Conservation (phyloP, 306 rosid species). For the Quercus berberidifolia region DNA sequence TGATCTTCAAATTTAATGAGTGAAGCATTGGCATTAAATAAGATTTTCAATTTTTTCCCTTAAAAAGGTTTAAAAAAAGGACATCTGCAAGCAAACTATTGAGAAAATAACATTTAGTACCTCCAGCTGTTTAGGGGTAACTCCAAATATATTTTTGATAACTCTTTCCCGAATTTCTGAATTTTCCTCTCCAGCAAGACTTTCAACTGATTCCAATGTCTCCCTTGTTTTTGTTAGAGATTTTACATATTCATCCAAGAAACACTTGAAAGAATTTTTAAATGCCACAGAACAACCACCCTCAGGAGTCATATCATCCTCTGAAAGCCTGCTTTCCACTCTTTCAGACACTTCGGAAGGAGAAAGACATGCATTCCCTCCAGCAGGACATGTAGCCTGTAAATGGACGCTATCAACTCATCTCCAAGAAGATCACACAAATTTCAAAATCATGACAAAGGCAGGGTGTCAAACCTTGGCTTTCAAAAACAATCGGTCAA, state of each 20-base stretch:
- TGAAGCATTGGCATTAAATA: background rate
- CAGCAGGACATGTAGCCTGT: slow-evolving; percentile 77
- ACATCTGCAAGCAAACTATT: background rate
- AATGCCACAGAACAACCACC: slow-evolving; percentile 58
- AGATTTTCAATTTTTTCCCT: background rate
- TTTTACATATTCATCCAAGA: slow-evolving; percentile 42
- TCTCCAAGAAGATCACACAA: slow-evolving; percentile 6
- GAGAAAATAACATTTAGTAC: slow-evolving; percentile 37
- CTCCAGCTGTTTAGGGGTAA: slow-evolving; percentile 73
- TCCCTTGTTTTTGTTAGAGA: slow-evolving; percentile 27
- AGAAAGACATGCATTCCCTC: slow-evolving; percentile 50
- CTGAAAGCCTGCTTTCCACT: slow-evolving; percentile 55
- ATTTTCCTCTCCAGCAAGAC: slow-evolving; percentile 24
- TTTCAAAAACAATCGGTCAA: slow-evolving; percentile 65
- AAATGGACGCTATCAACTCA: background rate
- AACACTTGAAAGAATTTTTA: slow-evolving; percentile 46
- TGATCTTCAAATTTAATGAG: background rate
- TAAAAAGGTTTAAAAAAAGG: background rate
- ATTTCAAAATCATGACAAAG: slow-evolving; percentile 15
- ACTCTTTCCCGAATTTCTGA: slow-evolving; percentile 37
- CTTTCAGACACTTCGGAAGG: slow-evolving; percentile 51
- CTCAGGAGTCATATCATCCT: slow-evolving; percentile 47
- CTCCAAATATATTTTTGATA: slow-evolving; percentile 55
- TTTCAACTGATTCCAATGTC: slow-evolving; percentile 15
- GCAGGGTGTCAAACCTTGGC: slow-evolving; percentile 55